Conservation (phyloP, 768 basidiomycete genomes). For the Mycena pura region DNA sequence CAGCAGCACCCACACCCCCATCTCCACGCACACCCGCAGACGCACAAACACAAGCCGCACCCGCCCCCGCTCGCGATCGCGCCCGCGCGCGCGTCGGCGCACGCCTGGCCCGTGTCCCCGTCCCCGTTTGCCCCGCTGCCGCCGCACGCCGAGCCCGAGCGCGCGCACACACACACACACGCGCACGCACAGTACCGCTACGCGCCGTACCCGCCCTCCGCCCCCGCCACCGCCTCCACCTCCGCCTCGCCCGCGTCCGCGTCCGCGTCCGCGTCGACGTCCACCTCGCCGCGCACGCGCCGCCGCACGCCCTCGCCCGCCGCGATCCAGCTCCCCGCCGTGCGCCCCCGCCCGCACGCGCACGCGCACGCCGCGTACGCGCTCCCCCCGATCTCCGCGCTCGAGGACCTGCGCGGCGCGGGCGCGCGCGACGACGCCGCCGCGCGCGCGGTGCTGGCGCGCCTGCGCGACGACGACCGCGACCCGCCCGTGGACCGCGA, state of each 20-base stretch:
- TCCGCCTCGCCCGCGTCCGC: too few species aligned
- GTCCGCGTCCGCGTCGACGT: too few species aligned
- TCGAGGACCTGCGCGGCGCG: constrained; percentile 67
- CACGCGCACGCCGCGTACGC: constrained; percentile 53
- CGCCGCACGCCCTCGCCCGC: too few species aligned
- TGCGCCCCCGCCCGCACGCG: too few species aligned
- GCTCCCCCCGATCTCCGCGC: constrained; percentile 70
- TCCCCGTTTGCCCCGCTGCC: constrained; percentile 63
- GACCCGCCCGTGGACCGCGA: constrained; percentile 35
- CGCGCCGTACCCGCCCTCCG: constrained; percentile 55
- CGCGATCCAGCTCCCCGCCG: constrained; percentile 37
- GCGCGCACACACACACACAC: too few species aligned
- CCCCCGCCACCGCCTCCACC: too few species aligned
- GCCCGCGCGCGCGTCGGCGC: constrained; percentile 82
- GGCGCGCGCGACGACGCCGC: constrained; percentile 64
- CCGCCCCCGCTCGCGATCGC: constrained; percentile 27
- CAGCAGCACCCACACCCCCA: too few species aligned
- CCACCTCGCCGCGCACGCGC: too few species aligned
- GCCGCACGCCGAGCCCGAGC: constrained; percentile 34
- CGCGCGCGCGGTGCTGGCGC: constrained; percentile 67
- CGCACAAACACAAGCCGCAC: too few species aligned
- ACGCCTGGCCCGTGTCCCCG: constrained; percentile 61
- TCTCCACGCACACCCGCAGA: too few species aligned
- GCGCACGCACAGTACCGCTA: constrained; percentile 33
- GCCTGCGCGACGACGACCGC: constrained; percentile 62